Base-by-base conservation (phyloP, 1,139 yeast genomes). In the Yamadazyma sp. region DNA sequence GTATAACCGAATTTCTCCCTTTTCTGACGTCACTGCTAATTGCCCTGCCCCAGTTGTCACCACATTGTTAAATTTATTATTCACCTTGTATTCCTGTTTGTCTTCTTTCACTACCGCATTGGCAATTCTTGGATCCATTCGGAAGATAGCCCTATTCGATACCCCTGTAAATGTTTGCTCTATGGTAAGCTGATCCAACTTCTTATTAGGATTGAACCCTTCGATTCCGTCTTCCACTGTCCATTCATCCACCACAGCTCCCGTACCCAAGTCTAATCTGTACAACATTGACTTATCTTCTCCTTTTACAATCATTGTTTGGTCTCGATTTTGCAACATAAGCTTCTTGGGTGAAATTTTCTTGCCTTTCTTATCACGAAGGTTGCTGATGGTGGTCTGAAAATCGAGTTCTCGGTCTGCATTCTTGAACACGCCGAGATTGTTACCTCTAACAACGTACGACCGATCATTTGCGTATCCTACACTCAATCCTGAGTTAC, bases 231-330 rank as follows among this genome's bases (percentile, higher is more conserved):
- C 48, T 27, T 72, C 70, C 9, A 77, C 66, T 29, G 72, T 64
- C 95, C 95, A 88, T 58, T 87, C 94, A 53, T 88, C 96, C 18
- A 89, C 84, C 39, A 89, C 75, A 53, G 81, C 70, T 6, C 96
- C 96, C 42, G 81, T 75, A 52, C 77, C 86, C 42, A 89, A 63
- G 62, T 88, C 96, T 88, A 88, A 76, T 50, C 79, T 76, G 62
- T 75, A 87, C 36, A 88, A 60, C 35, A 54, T 54, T 34, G 71
- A 61, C 8, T 58, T 54, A 29, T 73, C 64, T 2, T 62, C 53
- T 51, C 79, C 79, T 50, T 83, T 87, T 53, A 89, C 54, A 30
- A 89, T 69, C 74, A 89, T 69, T 2, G 77, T 62, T 23, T 77
- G 69, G 59, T 89, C 97, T 48, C 80, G 82, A 52, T 79, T 76